Evolutionary conservation across 441 rosid species (phyloP).

Genomic region (Erysimum cheiri): DNA sequence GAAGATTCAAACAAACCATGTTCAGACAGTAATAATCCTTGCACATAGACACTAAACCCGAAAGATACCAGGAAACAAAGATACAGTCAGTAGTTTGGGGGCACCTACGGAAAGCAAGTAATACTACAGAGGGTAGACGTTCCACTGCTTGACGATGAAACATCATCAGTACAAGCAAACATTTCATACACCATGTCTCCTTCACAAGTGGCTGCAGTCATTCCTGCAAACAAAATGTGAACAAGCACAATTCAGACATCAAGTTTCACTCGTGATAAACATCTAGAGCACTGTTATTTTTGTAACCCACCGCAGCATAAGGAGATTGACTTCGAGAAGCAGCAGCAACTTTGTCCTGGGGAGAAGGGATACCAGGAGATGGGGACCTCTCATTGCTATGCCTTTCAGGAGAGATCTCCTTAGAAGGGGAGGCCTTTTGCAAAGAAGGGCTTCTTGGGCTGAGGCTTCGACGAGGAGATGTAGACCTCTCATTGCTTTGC

Average conservation of each 20-base stretch:
- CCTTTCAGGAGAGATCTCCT: slow-evolving; percentile 55
- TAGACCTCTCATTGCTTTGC: slow-evolving; percentile 51
- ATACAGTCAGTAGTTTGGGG: slow-evolving; percentile 30
- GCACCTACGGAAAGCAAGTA: slow-evolving; percentile 46
- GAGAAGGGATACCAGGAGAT: slow-evolving; percentile 54
- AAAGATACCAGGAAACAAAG: slow-evolving; percentile 29
- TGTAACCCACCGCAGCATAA: slow-evolving; percentile 55
- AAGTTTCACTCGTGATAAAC: neutral
- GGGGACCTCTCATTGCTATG: slow-evolving; percentile 50
- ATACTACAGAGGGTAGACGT: slow-evolving; percentile 46
- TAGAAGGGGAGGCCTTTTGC: slow-evolving; percentile 47
- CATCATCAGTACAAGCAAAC: slow-evolving; percentile 40
- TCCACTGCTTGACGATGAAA: slow-evolving; percentile 37
- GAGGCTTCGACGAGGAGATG: slow-evolving; percentile 47
- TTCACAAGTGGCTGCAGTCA: slow-evolving; percentile 23
- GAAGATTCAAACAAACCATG: slow-evolving; percentile 16
- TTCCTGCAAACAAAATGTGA: slow-evolving; percentile 40
- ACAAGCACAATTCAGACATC: slow-evolving; percentile 25
- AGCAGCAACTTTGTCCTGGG: slow-evolving; percentile 41
- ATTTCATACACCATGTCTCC: slow-evolving; percentile 29
- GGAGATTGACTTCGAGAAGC: slow-evolving; percentile 56
- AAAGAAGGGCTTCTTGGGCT: slow-evolving; percentile 48
- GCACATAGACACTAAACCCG: slow-evolving; percentile 25
- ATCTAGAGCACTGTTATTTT: slow-evolving; percentile 10
- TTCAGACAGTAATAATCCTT: slow-evolving; percentile 28